phyloP scores from a whole-genome alignment of 139 green algal species.

The Volvox reticuliferus region DNA sequence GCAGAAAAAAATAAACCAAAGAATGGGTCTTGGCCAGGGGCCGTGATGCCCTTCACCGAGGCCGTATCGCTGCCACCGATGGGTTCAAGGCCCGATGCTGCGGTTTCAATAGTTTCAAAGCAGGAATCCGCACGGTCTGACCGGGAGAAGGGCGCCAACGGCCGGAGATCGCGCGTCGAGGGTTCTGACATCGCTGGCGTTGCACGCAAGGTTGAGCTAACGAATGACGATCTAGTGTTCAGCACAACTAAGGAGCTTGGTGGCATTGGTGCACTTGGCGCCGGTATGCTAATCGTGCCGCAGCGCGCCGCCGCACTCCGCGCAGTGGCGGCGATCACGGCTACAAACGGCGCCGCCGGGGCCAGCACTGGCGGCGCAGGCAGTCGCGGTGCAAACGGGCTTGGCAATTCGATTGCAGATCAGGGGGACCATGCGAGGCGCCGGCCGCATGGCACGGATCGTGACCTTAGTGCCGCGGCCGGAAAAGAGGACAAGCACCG shows the following conservation, averaged over 20 bases:
- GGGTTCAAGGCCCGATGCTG: no score
- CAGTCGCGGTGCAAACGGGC: no score
- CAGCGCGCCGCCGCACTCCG: conserved; percentile 1
- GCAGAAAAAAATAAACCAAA: no score
- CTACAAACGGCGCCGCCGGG: neutral
- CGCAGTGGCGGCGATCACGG: conserved; percentile 8
- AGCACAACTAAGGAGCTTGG: neutral
- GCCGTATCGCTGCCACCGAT: no score
- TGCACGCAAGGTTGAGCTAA: neutral
- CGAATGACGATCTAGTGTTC: neutral
- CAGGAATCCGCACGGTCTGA: no score
- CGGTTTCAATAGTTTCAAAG: no score
- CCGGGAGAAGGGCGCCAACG: no score
- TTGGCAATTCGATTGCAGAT: no score
- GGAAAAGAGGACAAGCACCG: neutral
- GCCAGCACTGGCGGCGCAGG: neutral
- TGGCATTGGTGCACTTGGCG: neutral
- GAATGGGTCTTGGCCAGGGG: no score
- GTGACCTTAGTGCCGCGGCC: neutral
- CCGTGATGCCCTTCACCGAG: no score
- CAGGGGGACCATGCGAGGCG: neutral
- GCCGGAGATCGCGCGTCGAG: no score
- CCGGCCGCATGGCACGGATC: neutral
- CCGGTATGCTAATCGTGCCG: neutral
- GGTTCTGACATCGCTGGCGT: neutral